A percentile compares a stretch with the other conserved stretches of the same genome.
Evolutionary conservation across 352 stramenopile species (phyloP).

Genomic region (Globisporangium alternatum): DNA sequence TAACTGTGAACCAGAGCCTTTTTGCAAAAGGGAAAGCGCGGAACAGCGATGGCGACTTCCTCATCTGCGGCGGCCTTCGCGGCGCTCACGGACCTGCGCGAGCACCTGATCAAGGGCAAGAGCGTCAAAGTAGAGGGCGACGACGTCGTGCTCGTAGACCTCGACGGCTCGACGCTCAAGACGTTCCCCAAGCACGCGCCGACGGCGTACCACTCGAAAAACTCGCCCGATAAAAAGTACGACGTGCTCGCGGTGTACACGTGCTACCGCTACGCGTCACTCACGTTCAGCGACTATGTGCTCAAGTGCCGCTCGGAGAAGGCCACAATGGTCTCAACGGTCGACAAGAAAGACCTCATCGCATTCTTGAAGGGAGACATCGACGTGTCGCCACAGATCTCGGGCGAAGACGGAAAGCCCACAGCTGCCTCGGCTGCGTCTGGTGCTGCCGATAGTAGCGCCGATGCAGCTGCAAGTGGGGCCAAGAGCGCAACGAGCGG

Average conservation of each 20-base stretch:
- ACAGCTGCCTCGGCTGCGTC: neutral
- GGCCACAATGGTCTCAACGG: conserved; percentile 76
- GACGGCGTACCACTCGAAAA: conserved; percentile 83
- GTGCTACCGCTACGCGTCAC: conserved; percentile 69
- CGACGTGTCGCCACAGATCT: conserved; percentile 70
- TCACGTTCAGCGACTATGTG: conserved; percentile 84
- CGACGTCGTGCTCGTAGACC: conserved; percentile 56
- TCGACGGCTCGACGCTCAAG: conserved; percentile 40
- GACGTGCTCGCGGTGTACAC: conserved; percentile 78
- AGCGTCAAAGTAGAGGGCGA: conserved; percentile 52
- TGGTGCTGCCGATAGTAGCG: conserved; percentile 1
- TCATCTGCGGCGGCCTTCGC: conserved; percentile 24
- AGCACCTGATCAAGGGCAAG: conserved; percentile 76
- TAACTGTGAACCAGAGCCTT: neutral
- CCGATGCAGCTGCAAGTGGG: neutral
- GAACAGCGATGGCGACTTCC: neutral
- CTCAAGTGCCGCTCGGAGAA: conserved; percentile 79
- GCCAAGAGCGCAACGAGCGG: conserved; percentile 18
- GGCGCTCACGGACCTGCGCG: conserved; percentile 48
- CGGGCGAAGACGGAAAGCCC: conserved; percentile 22
- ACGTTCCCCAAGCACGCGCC: conserved; percentile 60
- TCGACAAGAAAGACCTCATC: conserved; percentile 88
- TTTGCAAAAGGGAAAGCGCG: neutral
- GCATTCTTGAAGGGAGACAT: conserved; percentile 84
- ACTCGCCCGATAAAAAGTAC: conserved; percentile 71